A percentile compares a stretch with the other conserved stretches of the same genome.
phyloP scores from a whole-genome alignment of 768 basidiomycete genomes.

The Sarcodon sp. region DNA sequence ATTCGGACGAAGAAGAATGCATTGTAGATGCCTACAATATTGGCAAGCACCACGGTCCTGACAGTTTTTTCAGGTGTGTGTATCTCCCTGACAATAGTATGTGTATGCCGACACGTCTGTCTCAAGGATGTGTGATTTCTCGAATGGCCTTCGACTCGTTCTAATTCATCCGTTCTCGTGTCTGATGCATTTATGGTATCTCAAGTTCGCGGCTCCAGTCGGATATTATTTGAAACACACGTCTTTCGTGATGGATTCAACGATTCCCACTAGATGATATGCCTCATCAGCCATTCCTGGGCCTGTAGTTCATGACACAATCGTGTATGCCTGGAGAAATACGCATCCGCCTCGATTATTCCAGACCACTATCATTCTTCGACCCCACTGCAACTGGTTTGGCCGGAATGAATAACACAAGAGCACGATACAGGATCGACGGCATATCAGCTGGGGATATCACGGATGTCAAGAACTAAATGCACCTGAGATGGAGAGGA shows the following conservation, averaged over 20 bases:
- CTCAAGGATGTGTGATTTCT: conserved; percentile 24
- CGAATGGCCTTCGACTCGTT: conserved; percentile 18
- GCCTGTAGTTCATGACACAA: conserved; percentile 13
- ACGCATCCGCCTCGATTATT: conserved; percentile 12
- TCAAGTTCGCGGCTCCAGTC: too few species aligned
- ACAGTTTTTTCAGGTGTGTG: background rate
- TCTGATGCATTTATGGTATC: background rate
- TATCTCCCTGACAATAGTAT: background rate
- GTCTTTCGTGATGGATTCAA: too few species aligned
- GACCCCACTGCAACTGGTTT: conserved; percentile 10
- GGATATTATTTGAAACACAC: too few species aligned
- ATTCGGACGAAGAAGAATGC: background rate
- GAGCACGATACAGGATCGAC: background rate
- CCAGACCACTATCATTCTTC: conserved; percentile 15
- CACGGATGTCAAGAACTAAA: conserved; percentile 6
- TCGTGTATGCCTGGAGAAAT: conserved; percentile 14
- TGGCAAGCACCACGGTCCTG: background rate
- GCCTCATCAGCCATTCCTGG: background rate
- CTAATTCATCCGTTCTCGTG: background rate
- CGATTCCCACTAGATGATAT: too few species aligned
- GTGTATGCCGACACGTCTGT: background rate
- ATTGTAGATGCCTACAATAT: background rate
- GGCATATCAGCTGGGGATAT: conserved; percentile 10
- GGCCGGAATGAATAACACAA: conserved; percentile 3
- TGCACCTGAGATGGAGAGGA: conserved; percentile 3